Conservation (phyloP, 2,329 filamentous ascomycete genomes). For the Trichophyton benhamiae region DNA sequence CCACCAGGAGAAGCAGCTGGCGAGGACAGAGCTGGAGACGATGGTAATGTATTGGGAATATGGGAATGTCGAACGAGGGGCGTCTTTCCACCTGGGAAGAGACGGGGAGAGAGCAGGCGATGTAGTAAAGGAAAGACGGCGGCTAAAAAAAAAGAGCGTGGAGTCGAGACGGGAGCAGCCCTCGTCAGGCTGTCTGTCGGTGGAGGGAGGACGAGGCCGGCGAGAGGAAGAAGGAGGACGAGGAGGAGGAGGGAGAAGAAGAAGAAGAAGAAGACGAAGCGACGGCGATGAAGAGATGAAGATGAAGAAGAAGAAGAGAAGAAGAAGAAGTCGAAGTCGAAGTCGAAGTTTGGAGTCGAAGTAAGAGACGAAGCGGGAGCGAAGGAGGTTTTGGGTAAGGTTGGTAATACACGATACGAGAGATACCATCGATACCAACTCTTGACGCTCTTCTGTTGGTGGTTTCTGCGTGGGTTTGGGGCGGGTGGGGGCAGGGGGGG, state of each 20-base stretch:
- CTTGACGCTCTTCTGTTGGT: no score
- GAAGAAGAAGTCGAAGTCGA: no score
- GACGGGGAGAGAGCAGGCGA: not conserved
- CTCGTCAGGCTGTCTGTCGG: no score
- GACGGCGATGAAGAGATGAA: not conserved
- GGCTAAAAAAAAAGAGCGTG: slow-evolving; percentile 1
- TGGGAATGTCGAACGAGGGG: not conserved
- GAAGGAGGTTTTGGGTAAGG: no score
- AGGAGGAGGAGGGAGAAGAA: not conserved
- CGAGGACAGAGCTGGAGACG: no score
- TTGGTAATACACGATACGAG: no score
- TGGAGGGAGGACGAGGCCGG: not conserved
- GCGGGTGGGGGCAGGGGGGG: no score
- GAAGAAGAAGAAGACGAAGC: not conserved
- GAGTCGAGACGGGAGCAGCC: not conserved
- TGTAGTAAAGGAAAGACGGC: not conserved
- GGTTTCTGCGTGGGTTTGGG: no score
- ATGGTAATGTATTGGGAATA: not conserved
- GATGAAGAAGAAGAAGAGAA: not conserved
- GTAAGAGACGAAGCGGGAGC: no score
- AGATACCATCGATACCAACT: no score
- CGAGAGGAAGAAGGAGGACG: not conserved
- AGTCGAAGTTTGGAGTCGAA: no score
- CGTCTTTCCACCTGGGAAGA: slow-evolving; percentile 20
- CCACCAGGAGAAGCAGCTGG: no score